Evolutionary conservation across 1,284 basidiomycete genomes (phyloP).

Genomic region (Sanghuangporus baumii): DNA sequence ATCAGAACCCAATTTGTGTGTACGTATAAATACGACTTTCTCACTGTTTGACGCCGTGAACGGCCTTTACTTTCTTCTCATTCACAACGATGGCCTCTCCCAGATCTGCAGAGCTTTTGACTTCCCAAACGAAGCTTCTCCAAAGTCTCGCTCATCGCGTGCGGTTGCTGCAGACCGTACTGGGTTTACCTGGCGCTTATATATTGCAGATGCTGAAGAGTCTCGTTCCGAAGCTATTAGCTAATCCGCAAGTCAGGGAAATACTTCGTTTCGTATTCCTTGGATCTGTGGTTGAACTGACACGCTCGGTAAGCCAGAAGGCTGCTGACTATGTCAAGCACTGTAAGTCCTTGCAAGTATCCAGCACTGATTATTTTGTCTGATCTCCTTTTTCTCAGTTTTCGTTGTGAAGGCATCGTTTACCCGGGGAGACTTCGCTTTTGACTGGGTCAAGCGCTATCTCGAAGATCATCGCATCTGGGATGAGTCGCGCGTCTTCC

Average conservation of each 20-base stretch:
- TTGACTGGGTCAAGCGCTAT: conserved; percentile 15
- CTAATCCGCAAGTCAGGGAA: conserved; percentile 12
- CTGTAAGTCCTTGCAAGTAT: neutral
- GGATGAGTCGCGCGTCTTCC: conserved; percentile 16
- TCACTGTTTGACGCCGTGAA: too few species aligned
- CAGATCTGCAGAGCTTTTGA: too few species aligned
- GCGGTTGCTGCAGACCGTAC: neutral
- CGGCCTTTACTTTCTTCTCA: too few species aligned
- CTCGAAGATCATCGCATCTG: conserved; percentile 11
- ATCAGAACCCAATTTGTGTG: too few species aligned
- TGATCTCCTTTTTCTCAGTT: neutral
- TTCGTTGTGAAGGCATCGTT: conserved; percentile 16
- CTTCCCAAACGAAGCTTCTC: too few species aligned
- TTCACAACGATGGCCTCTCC: too few species aligned
- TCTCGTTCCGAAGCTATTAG: conserved; percentile 5
- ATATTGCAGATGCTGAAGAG: neutral
- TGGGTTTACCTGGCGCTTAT: neutral
- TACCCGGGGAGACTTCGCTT: conserved; percentile 11
- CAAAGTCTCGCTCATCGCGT: too few species aligned
- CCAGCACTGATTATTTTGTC: neutral
- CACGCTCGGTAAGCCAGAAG: conserved; percentile 9
- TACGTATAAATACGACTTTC: too few species aligned
- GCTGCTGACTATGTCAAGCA: conserved; percentile 9
- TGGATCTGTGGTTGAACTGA: conserved; percentile 10
- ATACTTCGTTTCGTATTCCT: conserved; percentile 12